These are phyloP conservation scores for Macrolepiota dolichaula DNA, from an alignment of 768 basidiomycete species.

Conservation along the genomic window DNA sequence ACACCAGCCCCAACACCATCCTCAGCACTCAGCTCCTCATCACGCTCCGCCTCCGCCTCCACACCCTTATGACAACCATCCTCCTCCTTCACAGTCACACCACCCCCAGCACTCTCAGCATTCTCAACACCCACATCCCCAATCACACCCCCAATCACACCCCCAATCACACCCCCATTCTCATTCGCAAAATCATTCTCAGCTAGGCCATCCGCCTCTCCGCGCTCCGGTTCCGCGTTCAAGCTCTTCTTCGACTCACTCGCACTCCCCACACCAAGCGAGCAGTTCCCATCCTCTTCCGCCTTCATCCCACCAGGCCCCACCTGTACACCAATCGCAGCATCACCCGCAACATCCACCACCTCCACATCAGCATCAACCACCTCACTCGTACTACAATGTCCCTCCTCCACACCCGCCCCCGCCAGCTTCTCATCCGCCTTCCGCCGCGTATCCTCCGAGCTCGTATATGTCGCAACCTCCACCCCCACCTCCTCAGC, in stretches of 20 bases:
- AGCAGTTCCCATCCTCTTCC: conserved; percentile 24
- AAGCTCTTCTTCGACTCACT: conserved; percentile 5
- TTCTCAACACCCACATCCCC: conserved; percentile 12
- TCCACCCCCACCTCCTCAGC: not conserved
- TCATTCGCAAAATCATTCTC: conserved; percentile 9
- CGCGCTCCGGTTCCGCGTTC: conserved; percentile 10
- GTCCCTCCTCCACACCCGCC: conserved; percentile 17
- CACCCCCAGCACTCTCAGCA: conserved; percentile 12
- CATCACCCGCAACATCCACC: conserved; percentile 22
- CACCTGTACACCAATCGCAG: conserved; percentile 13
- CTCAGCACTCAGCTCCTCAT: conserved; percentile 19
- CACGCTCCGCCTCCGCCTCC: conserved; percentile 24
- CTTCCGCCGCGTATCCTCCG: conserved; percentile 4
- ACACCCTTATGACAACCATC: conserved; percentile 17
- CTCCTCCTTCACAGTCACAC: conserved; percentile 14
- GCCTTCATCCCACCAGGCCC: conserved; percentile 13
- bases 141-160: not conserved
- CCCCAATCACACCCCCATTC: conserved; percentile 21
- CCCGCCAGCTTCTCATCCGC: conserved; percentile 13
- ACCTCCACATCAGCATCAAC: conserved; percentile 9
- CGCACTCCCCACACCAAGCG: conserved; percentile 13
- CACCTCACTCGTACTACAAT: conserved; percentile 14
- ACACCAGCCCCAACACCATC: conserved; percentile 30
- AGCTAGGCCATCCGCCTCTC: conserved; percentile 10
- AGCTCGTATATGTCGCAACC: conserved; percentile 9